These are phyloP conservation scores for Eucalyptus polyanthemos DNA, from an alignment of 345 rosid genomes.

Conservation along the genomic window DNA sequence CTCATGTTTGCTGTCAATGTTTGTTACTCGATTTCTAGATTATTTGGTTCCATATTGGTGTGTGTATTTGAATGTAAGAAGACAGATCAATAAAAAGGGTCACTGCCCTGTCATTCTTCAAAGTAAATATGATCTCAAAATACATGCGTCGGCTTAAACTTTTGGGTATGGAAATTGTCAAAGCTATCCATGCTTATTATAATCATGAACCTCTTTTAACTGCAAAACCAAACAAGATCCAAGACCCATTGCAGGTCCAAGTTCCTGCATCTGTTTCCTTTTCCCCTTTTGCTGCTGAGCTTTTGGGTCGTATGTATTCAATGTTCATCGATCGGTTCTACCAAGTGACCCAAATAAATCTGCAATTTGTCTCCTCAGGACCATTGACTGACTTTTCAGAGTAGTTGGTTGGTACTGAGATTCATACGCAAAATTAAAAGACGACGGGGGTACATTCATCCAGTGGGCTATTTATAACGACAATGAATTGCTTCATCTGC, in stretches of 20 bases:
- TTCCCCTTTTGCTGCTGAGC: neutral
- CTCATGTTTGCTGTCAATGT: neutral
- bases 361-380: neutral
- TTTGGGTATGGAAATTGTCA: neutral
- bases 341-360: neutral
- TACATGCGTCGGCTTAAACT: neutral
- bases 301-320: neutral
- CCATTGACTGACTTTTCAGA: neutral
- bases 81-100: neutral
- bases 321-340: too few relatives aligned
- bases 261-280: neutral
- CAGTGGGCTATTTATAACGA: neutral
- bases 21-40: neutral
- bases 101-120: too few relatives aligned
- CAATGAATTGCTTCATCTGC: neutral
- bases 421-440: neutral
- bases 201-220: neutral
- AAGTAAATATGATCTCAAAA: too few relatives aligned
- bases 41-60: neutral
- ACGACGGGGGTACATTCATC: too few relatives aligned
- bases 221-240: neutral
- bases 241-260: neutral
- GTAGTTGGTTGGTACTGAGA: neutral
- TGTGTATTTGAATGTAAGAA: neutral
- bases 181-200: neutral